These are phyloP conservation scores for Ceratocystis cacaofunesta DNA, from an alignment of 2,329 filamentous ascomycete genomes.

Conservation along the genomic window DNA sequence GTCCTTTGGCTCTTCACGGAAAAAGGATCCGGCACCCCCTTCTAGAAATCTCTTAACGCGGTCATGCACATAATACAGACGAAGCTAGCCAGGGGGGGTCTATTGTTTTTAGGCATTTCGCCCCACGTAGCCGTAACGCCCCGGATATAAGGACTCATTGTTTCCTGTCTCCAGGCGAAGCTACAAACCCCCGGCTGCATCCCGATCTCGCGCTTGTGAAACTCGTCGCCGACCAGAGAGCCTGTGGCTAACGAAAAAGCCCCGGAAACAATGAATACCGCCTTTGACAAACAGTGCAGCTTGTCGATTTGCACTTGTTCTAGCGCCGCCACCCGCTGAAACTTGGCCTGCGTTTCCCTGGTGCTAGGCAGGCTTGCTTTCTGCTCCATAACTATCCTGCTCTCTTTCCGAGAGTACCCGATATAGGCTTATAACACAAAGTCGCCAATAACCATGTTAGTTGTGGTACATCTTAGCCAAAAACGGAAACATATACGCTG, in stretches of 20 bases:
- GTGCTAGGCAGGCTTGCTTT: neutral
- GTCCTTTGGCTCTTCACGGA: neutral
- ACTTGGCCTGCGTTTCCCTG: neutral
- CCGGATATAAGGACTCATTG: neutral
- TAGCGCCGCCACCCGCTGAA: neutral
- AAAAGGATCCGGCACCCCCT: neutral
- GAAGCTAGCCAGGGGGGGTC: neutral
- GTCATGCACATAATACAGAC: neutral
- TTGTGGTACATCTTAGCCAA: neutral
- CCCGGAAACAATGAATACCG: neutral
- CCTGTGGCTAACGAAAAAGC: neutral
- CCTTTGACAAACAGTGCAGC: neutral
- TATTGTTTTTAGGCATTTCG: neutral
- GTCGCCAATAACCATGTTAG: neutral
- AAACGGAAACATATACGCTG: neutral
- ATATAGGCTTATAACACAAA: neutral
- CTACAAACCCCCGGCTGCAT: neutral
- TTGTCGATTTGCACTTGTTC: neutral
- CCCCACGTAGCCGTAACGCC: neutral
- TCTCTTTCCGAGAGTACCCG: neutral
- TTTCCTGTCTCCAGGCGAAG: neutral
- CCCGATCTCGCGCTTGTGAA: neutral
- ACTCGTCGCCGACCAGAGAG: neutral
- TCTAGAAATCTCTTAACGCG: neutral
- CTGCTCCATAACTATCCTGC: neutral